phyloP scores from a whole-genome alignment of 176 grass and related monocot genomes.

The Musa schizocarpa region DNA sequence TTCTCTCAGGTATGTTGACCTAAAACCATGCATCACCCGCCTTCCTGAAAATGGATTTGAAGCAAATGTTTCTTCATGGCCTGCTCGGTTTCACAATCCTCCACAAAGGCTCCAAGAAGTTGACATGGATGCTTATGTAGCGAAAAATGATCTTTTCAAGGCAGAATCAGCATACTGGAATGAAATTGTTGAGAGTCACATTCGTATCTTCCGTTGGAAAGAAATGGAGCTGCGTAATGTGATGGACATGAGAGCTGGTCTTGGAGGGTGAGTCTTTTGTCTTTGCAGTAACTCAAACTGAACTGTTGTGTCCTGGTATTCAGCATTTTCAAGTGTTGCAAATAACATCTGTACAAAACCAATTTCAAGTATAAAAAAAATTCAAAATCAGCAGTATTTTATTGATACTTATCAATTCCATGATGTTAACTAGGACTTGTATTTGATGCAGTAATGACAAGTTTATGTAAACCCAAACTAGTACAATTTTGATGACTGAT shows the following conservation, averaged over 20 bases:
- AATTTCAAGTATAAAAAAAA: neutral
- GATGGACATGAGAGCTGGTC: conserved; percentile 50
- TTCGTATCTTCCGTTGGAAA: conserved; percentile 35
- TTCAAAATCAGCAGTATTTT: neutral
- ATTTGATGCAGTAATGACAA: neutral
- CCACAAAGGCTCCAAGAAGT: conserved; percentile 28
- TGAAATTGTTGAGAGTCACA: conserved; percentile 33
- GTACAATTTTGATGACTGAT: neutral
- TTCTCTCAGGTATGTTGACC: conserved; percentile 26
- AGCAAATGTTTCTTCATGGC: conserved; percentile 38
- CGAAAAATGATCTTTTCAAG: conserved; percentile 36
- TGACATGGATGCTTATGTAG: conserved; percentile 30
- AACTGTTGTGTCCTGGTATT: neutral
- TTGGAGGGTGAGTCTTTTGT: conserved; percentile 37
- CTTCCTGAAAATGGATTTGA: conserved; percentile 37
- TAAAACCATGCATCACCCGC: conserved; percentile 37
- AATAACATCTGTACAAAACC: neutral
- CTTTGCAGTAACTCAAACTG: neutral
- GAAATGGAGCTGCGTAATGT: conserved; percentile 36
- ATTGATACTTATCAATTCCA: neutral
- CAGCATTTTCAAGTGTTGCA: neutral
- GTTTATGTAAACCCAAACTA: neutral
- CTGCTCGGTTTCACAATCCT: conserved; percentile 29
- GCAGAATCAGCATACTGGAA: conserved; percentile 40
- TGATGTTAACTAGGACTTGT: neutral